Evolutionary conservation across 352 stramenopile genomes (phyloP), one percentile per base, ranked within the genome.

Genomic region (Phytophthora foliorum): DNA sequence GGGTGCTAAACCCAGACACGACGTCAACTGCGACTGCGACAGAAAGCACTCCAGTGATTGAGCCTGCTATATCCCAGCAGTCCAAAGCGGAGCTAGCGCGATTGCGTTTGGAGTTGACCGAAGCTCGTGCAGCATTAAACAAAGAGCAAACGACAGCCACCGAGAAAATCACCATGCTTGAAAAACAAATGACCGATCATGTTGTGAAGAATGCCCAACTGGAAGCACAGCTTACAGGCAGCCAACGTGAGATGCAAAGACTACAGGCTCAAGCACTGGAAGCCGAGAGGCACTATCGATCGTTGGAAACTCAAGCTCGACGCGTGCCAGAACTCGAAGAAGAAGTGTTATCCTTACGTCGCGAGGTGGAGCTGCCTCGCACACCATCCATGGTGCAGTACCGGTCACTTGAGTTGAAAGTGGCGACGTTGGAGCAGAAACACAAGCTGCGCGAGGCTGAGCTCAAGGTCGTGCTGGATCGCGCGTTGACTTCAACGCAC

Each of bases 381-480:
- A 92, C 87, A 9, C 88, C 86, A 22, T 94, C 86, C 0, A 94
- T 94, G 88, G 61, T 93, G 34, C 82, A 94, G 62, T 94, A 93
- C 50, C 75, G 81, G 19, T 86, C 80, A 1, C 67, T 96, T 4
- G 86, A 94, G 57, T 67, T 94, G 44, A 75, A 92, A 24, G 80
- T 96, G 34, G 85, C 90, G 44, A 92, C 85, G 21, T 66, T 96
- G 21, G 78, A 77, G 21, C 84, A 94, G 46, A 96, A 94, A 58
- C 77, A 96, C 46, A 65, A 85, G 38, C 42, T 94, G 8, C 83
- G 88, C 10, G 86, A 96, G 61, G 76, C 84, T 6, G 88, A 96
- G 38, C 74, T 96, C 17, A 80, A 93, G 34, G 80, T 85, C 24
- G 61, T 96, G n/a, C 69, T 96, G 2, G 73, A 84, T 21, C 80